These are phyloP conservation scores for Pouteria campechiana DNA, from an alignment of 179 eudicot species.

Conservation along the genomic window DNA sequence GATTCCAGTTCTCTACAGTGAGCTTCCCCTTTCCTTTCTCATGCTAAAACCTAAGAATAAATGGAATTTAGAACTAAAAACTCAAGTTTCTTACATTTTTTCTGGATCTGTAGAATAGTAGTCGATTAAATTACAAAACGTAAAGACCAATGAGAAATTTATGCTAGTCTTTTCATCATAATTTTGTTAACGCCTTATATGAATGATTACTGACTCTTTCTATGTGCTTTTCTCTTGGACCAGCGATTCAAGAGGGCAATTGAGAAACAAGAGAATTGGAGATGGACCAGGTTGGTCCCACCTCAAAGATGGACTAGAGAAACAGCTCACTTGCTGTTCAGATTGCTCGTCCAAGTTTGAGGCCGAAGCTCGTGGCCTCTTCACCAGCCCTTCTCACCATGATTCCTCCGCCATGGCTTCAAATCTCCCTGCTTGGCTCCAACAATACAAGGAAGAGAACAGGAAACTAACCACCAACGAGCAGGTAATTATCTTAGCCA, in stretches of 20 bases:
- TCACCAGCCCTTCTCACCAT: slow-evolving; percentile 10
- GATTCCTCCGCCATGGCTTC: slow-evolving; percentile 33
- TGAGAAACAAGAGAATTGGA: slow-evolving; percentile 21
- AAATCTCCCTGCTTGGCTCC: slow-evolving; percentile 70
- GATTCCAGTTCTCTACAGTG: no score
- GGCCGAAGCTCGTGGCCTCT: slow-evolving; percentile 17
- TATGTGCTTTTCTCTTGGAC: background rate
- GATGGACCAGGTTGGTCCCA: slow-evolving; percentile 21
- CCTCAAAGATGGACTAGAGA: slow-evolving; percentile 23
- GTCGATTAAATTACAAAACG: no score
- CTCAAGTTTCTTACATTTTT: no score
- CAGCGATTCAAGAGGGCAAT: slow-evolving; percentile 36
- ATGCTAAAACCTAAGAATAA: no score
- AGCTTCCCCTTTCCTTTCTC: no score
- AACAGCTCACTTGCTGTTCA: slow-evolving; percentile 10
- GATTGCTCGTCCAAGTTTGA: slow-evolving; percentile 17
- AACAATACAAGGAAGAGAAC: slow-evolving; percentile 52
- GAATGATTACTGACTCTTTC: no score
- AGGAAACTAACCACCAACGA: slow-evolving; percentile 14
- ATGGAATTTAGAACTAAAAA: no score
- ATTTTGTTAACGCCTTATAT: no score
- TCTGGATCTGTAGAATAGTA: no score
- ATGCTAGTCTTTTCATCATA: no score
- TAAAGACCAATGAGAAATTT: no score
- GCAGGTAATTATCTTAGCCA: slow-evolving; percentile 21